Evolutionary conservation across 2,329 filamentous ascomycete species (phyloP), one percentile per base, ranked within the genome.

Genomic region (Ophiostoma triangulosporum): DNA sequence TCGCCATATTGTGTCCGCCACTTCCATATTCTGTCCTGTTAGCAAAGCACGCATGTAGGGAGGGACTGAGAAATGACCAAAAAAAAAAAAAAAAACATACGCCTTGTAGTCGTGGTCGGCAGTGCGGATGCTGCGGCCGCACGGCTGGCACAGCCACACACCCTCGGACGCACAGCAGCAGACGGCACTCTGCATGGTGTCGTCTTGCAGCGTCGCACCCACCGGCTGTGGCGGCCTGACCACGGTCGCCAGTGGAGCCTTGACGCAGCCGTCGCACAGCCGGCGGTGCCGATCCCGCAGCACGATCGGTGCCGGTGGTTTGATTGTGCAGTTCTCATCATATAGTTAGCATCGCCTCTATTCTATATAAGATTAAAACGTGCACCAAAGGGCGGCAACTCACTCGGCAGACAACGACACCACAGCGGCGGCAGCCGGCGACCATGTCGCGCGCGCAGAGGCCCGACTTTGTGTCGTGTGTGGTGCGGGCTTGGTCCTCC

Each of bases 321-420:
- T 95, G 62, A 88, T 84, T 6, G 84, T 83, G 68, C 91, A 97
- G 61, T 97, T 97, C 88, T 95, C n/a, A n/a, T n/a, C n/a, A n/a
- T n/a, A 65, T 51, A 22, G 24, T 43, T 43, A 43, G 38, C 15
- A 22, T 24, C 15, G 6, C 11, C 11, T 15, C n/a, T 3, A 14
- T 33, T 3, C 14, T n/a, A n/a, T n/a, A n/a, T n/a, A n/a, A n/a
- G n/a, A n/a, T n/a, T n/a, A n/a, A n/a, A n/a, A n/a, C n/a, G n/a
- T n/a, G n/a, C n/a, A n/a, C n/a, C n/a, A n/a, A n/a, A n/a, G n/a
- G n/a, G n/a, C n/a, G n/a, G n/a, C n/a, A n/a, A n/a, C n/a, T n/a
- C n/a, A 94, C 89, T 69, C 91, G 79, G 67, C 91, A 97, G 53
- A 95, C 81, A 26, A 89, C 75, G 27, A 71, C 80, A 36, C 77